Percentiles rank a stretch among this genome's conserved stretches.
These are phyloP conservation scores for Orbilia javanica DNA, from an alignment of 2,329 filamentous ascomycete species.

Conservation along the genomic window DNA sequence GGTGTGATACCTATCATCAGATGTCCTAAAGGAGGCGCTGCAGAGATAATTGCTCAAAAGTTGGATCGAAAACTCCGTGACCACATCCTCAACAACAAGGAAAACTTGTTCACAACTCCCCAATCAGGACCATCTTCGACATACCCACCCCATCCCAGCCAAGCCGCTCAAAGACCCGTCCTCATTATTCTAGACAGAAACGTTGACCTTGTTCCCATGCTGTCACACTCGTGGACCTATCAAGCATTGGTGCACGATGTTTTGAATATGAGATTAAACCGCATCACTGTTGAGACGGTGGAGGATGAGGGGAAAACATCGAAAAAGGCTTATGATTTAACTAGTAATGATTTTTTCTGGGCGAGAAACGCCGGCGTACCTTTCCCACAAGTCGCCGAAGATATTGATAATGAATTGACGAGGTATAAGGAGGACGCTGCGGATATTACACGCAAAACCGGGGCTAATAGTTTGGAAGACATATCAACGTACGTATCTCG, in stretches of 20 bases:
- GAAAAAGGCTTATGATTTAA: conserved; percentile 91
- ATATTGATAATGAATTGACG: conserved; percentile 92
- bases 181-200: conserved; percentile 95
- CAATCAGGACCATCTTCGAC: conserved; percentile 62
- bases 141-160: conserved; percentile 72
- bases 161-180: conserved; percentile 83
- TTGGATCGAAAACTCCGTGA: conserved; percentile 95
- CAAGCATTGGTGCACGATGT: conserved; percentile 72
- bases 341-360: conserved; percentile 95
- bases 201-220: conserved; percentile 94
- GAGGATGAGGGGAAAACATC: conserved; percentile 79
- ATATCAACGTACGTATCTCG: conserved; percentile 68
- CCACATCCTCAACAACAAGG: conserved; percentile 96
- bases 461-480: conserved; percentile 91
- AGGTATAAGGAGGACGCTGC: conserved; percentile 96
- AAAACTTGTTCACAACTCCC: conserved; percentile 80
- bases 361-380: conserved; percentile 88
- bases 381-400: conserved; percentile 95
- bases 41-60: conserved; percentile 93
- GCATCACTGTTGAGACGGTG: conserved; percentile 90
- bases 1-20: conserved; percentile 94
- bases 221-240: conserved; percentile 92
- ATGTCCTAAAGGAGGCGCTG: conserved; percentile 90
- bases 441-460: conserved; percentile 94
- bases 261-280: conserved; percentile 84